Base-by-base conservation (phyloP, 75 land plant genomes). In the Cunninghamia lanceolata region DNA sequence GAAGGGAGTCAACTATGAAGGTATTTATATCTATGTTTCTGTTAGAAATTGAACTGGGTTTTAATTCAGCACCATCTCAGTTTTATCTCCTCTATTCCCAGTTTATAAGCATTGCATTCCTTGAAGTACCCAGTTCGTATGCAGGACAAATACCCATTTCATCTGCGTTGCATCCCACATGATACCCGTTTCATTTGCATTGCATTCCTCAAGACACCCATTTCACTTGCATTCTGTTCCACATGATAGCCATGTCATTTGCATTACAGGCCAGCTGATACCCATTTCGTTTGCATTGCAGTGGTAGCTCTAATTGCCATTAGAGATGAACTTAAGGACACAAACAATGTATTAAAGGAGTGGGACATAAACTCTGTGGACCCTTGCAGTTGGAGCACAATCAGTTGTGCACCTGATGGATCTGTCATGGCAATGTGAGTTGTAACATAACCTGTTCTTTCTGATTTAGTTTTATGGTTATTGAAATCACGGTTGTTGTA, bases 301-400 rank as follows among this genome's bases (percentile, higher is more conserved):
- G 75, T 73, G 75, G 75, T 73, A 13, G 94, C 99, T 85, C 86
- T 97, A 83, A 94, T 92, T 88, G 88, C 82, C 16, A 91, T 97
- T 42, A 97, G 93, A 85, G 77, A 78, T 81, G 84, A 68, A 34
- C 87, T 97, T 32, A 45, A n/a, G 39, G 99, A 96, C 87, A 96
- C 99, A 74, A 87, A 96, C 87, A 91, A 93, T 47, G 92, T 93
- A 32, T 89, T 97, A 66, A 90, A 87, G 25, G 93, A 95, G 76
- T 97, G 99, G 99, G 99, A 97, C 88, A 86, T 73, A n/a, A 87
- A 89, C 81, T 79, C 96, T 84, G 93, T 96, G 84, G 98, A 96
- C 89, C 99, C 98, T 13, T 97, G 99, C 89, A 94, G 92, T 86
- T 97, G 97, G 96, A 89, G 91, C 68, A 91, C 90, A 88, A 91